Conservation (phyloP, 2,329 filamentous ascomycete genomes). For the Hymenoscyphus albidus region DNA sequence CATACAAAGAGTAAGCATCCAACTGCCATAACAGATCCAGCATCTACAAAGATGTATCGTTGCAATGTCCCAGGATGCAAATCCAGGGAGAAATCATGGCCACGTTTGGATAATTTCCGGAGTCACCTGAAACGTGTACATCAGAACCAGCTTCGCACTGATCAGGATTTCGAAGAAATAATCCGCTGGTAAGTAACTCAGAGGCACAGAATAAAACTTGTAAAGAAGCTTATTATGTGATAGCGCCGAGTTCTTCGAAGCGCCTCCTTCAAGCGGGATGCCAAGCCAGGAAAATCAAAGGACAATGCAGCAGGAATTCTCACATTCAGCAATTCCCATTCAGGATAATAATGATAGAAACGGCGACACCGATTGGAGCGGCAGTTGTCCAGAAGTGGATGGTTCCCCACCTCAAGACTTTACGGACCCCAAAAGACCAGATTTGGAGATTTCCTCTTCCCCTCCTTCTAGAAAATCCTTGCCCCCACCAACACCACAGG, state of each 20-base stretch:
- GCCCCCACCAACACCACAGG: constrained; percentile 7
- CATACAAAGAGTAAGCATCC: constrained; percentile 71
- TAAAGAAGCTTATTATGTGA: constrained; percentile 13
- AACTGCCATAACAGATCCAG: constrained; percentile 41
- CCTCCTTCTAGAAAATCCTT: neutral
- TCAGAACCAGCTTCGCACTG: constrained; percentile 25
- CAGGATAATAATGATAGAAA: constrained; percentile 5
- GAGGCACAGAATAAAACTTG: constrained; percentile 2
- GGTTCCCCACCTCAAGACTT: constrained; percentile 17
- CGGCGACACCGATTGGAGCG: constrained; percentile 10
- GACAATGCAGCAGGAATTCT: constrained; percentile 7
- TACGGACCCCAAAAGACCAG: constrained; percentile 18
- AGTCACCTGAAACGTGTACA: constrained; percentile 74
- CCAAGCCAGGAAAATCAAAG: constrained; percentile 16
- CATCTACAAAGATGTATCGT: constrained; percentile 50
- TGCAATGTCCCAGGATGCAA: constrained; percentile 57
- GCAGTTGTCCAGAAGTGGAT: constrained; percentile 23
- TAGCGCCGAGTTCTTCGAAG: constrained; percentile 26
- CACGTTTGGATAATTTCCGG: constrained; percentile 81
- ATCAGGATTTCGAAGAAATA: constrained; percentile 42
- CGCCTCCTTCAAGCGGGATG: constrained; percentile 7
- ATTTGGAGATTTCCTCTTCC: constrained; percentile 9
- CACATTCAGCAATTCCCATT: constrained; percentile 6
- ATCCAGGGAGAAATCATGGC: constrained; percentile 67
- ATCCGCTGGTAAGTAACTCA: constrained; percentile 43